Evolutionary conservation across 148 eudicot species (phyloP).

Genomic region (Chenopodium berlandieri): DNA sequence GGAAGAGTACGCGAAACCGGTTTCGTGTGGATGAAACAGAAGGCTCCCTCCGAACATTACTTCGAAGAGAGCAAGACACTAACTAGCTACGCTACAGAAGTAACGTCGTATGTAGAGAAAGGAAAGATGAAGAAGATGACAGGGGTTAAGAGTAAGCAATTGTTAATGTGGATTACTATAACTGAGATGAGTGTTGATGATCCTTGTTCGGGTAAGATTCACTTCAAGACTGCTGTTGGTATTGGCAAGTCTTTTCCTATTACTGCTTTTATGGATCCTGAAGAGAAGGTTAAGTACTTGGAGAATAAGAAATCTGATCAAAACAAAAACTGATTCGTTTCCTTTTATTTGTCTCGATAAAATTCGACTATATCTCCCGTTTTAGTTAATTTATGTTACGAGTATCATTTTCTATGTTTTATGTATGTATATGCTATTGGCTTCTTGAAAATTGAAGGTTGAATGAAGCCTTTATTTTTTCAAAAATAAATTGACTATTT

Average conservation of each 20-base stretch:
- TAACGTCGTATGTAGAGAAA: conserved; percentile 67
- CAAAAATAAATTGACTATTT: too few species aligned
- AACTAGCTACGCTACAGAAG: conserved; percentile 67
- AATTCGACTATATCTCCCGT: too few species aligned
- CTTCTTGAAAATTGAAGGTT: not conserved
- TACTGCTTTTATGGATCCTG: conserved; percentile 66
- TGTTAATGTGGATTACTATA: conserved; percentile 71
- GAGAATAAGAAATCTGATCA: conserved; percentile 22
- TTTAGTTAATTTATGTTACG: too few species aligned
- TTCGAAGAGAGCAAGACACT: conserved; percentile 50
- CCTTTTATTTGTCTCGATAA: too few species aligned
- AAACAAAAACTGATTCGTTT: too few species aligned
- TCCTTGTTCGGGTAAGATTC: conserved; percentile 40
- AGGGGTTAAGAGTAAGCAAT: conserved; percentile 78
- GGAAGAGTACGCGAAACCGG: conserved; percentile 78
- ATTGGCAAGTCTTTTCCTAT: conserved; percentile 65
- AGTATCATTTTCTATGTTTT: not conserved
- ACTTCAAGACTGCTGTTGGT: conserved; percentile 67
- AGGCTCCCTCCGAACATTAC: conserved; percentile 66
- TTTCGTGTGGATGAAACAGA: conserved; percentile 89
- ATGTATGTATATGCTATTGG: not conserved
- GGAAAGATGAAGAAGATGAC: conserved; percentile 74
- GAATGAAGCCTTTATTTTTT: too few species aligned
- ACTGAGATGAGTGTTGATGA: conserved; percentile 71
- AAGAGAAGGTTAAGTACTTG: conserved; percentile 47